A percentile compares a stretch with the other conserved stretches of the same genome.
Conservation (phyloP, 2,329 filamentous ascomycete genomes). For the Calonectria naviculata region DNA sequence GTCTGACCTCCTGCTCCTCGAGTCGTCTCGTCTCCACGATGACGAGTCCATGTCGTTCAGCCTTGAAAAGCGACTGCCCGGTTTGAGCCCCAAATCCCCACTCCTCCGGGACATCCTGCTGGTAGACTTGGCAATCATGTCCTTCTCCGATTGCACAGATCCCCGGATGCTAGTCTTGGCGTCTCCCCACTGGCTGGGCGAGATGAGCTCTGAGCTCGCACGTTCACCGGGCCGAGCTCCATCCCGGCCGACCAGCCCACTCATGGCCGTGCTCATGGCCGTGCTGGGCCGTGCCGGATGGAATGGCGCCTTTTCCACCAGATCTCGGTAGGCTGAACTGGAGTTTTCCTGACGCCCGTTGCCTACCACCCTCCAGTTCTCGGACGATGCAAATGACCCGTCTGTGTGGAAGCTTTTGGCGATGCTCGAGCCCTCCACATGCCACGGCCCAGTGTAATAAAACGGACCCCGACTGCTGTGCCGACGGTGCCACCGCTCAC, state of each 20-base stretch:
- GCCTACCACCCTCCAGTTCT: slow-evolving; percentile 50
- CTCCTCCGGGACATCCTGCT: slow-evolving; percentile 10
- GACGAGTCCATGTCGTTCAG: slow-evolving; percentile 20
- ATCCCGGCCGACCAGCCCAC: slow-evolving; percentile 19
- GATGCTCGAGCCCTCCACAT: slow-evolving; percentile 35
- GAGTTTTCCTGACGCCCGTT: slow-evolving; percentile 37
- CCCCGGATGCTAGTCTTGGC: slow-evolving; percentile 31
- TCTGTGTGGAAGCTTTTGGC: slow-evolving; percentile 41
- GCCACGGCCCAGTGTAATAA: slow-evolving; percentile 24
- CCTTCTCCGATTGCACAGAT: slow-evolving; percentile 31
- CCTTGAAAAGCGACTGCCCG: slow-evolving; percentile 25
- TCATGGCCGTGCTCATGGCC: slow-evolving; percentile 25
- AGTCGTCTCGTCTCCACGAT: slow-evolving; percentile 33
- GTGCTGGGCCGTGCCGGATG: slow-evolving; percentile 50
- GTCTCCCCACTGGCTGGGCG: slow-evolving; percentile 41
- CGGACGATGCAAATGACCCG: slow-evolving; percentile 48
- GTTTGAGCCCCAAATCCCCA: background rate
- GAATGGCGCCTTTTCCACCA: slow-evolving; percentile 49
- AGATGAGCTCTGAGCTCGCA: slow-evolving; percentile 33
- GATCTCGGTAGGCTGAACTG: slow-evolving; percentile 47
- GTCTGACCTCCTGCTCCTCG: slow-evolving; percentile 27
- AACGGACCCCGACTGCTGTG: slow-evolving; percentile 26
- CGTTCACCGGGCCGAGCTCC: slow-evolving; percentile 35
- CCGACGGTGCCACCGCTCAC: slow-evolving; percentile 31
- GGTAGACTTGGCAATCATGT: slow-evolving; percentile 19